Evolutionary conservation across 2,329 filamentous ascomycete species (phyloP).

Genomic region (Pseudogymnoascus sp.): DNA sequence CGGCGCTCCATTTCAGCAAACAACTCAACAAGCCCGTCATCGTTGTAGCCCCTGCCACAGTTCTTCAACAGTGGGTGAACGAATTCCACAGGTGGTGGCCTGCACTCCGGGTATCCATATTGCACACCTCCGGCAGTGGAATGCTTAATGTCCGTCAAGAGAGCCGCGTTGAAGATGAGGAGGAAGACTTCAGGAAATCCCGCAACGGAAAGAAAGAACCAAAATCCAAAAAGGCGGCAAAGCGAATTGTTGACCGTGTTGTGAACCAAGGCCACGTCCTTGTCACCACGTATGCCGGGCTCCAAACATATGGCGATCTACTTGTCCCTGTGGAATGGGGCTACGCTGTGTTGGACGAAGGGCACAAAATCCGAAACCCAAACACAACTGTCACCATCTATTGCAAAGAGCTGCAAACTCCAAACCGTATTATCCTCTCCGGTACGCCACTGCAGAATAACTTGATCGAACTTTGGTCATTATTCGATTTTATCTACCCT

Average conservation of each 20-base stretch:
- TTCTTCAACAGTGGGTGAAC: constrained; percentile 96
- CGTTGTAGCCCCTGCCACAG: constrained; percentile 86
- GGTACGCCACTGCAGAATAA: constrained; percentile 99
- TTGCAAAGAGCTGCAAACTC: constrained; percentile 86
- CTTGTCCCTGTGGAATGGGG: constrained; percentile 82
- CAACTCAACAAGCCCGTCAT: constrained; percentile 78
- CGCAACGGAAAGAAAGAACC: constrained; percentile 34
- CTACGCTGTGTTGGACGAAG: constrained; percentile 90
- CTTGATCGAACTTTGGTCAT: constrained; percentile 85
- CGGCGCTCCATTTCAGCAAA: constrained; percentile 85
- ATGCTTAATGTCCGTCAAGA: constrained; percentile 78
- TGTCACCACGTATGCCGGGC: constrained; percentile 88
- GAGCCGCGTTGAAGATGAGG: constrained; percentile 47
- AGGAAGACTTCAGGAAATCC: constrained; percentile 41
- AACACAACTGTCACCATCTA: constrained; percentile 91
- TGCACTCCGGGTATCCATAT: constrained; percentile 87
- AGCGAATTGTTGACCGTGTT: constrained; percentile 74
- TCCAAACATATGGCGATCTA: constrained; percentile 84
- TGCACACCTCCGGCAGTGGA: constrained; percentile 91
- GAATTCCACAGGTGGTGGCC: constrained; percentile 99
- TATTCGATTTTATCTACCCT: constrained; percentile 96
- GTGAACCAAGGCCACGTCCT: constrained; percentile 81
- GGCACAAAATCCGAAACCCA: constrained; percentile 95
- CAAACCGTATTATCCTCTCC: constrained; percentile 86
- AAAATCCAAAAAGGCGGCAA: constrained; percentile 61